Evolutionary conservation across 108 stramenopile species (phyloP).

Genomic region (Epithemia pelagica): DNA sequence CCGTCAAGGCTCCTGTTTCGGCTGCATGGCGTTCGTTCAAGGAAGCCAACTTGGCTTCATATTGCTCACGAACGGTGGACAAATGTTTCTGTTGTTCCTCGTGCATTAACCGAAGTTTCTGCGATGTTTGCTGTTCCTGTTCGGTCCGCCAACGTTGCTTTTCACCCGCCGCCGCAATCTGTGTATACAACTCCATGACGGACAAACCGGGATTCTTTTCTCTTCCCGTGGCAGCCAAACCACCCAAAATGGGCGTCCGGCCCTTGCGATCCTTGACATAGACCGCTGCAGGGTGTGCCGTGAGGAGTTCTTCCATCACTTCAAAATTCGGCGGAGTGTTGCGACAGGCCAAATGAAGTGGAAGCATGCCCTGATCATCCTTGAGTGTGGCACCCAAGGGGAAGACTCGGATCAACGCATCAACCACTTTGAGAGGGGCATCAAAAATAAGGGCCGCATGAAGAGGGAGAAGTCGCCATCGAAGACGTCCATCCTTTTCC

Average conservation of each 20-base stretch:
- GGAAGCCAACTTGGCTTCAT: background rate
- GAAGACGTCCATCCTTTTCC: slow-evolving; percentile 59
- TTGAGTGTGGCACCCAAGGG: slow-evolving; percentile 54
- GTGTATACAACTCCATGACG: background rate
- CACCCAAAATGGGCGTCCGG: slow-evolving; percentile 51
- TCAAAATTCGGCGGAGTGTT: slow-evolving; percentile 52
- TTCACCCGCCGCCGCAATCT: background rate
- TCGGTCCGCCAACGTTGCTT: background rate
- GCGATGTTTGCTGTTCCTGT: background rate
- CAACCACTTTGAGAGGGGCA: slow-evolving; percentile 63
- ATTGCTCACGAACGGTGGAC: background rate
- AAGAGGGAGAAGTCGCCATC: slow-evolving; percentile 81
- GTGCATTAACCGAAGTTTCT: background rate
- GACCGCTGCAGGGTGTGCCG: slow-evolving; percentile 61
- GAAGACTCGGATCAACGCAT: slow-evolving; percentile 52
- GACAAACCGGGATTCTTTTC: background rate
- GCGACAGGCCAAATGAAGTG: slow-evolving; percentile 83
- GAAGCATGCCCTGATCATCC: slow-evolving; percentile 79
- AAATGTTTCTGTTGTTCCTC: background rate
- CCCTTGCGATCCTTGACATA: slow-evolving; percentile 82
- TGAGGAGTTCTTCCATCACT: slow-evolving; percentile 38
- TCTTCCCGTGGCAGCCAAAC: background rate
- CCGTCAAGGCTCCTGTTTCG: background rate
- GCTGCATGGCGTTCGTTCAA: background rate
- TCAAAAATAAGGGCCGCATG: slow-evolving; percentile 85